phyloP scores from a whole-genome alignment of 345 rosid genomes.

The Sonneratia alba region DNA sequence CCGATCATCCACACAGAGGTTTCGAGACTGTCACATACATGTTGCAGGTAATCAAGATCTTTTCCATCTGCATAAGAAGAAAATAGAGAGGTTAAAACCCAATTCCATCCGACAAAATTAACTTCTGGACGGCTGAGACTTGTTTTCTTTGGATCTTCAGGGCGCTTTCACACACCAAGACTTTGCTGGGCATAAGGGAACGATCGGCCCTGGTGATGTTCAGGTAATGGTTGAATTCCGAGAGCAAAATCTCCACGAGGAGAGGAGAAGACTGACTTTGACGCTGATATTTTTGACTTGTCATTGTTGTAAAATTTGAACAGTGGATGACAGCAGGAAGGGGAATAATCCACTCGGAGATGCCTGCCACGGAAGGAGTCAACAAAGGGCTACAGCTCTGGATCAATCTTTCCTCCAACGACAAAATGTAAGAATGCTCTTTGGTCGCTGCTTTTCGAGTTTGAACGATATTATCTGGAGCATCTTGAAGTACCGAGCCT shows the following conservation, averaged over 20 bases:
- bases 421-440: constrained; percentile 59
- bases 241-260: no score
- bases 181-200: constrained; percentile 77
- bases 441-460: not conserved
- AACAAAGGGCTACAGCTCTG: constrained; percentile 90
- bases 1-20: constrained; percentile 99
- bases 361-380: constrained; percentile 75
- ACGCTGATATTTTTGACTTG: no score
- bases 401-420: constrained; percentile 80
- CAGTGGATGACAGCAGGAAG: constrained; percentile 99
- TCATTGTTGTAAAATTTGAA: not conserved
- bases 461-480: not conserved
- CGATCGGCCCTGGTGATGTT: constrained; percentile 81
- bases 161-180: constrained; percentile 89
- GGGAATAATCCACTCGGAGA: constrained; percentile 97
- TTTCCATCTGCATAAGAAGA: no score
- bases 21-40: constrained; percentile 98
- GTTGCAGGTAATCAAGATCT: constrained; percentile 40
- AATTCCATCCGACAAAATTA: not conserved
- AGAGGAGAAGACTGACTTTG: no score
- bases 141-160: constrained; percentile 22
- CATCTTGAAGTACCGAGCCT: not conserved
- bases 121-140: not conserved
- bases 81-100: not conserved
- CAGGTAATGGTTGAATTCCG: constrained; percentile 35